Base-by-base conservation (phyloP, 2,329 filamentous ascomycete genomes). In the Uncinocarpus reesii region DNA sequence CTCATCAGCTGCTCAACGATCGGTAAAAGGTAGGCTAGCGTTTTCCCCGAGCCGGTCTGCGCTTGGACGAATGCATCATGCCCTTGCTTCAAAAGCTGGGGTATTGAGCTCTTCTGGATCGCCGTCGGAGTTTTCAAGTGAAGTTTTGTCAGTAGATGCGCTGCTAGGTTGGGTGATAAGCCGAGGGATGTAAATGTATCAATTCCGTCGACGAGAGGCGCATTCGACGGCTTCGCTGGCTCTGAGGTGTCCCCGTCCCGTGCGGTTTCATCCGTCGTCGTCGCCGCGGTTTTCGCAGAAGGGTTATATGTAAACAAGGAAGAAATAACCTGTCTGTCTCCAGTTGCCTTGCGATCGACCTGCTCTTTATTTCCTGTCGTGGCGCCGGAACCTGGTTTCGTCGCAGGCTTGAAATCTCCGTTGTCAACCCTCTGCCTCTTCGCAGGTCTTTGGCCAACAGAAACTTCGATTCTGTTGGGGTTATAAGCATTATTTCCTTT, bases 1-100 rank as follows among this genome's bases (percentile, higher is more conserved):
- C 81, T 76, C 65, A 95, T 79, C 16, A 98, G 83, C 20, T 88
- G 78, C 62, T 98, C 86, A 18, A 98, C 81, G 40, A 98, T 84
- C 1, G 92, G 92, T 5, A 98, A 71, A 3, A 98, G 75, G 63
- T 98, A 98, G n/a, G 92, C 86, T 52, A 98, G 70, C 0, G 92
- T 98, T 70, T 98, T 98, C 68, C 92, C 92, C 0, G 92, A 98
- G 57, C 92, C 92, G 0, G 92, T 98, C 69, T 98, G 84, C 2
- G 92, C 93, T 64, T 96, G 92, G 28, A 98, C 83, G 59, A 98
- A 98, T 1, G 89, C 89, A 70, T 98, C 92, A 38, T 79, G 81
- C 57, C 94, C 84, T 46, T 84, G 82, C 35, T 81, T 81, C 37
- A 94, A 68, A 52, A 98, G 70, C 57, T 92, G 82, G 35, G 84